Conservation (phyloP, 1,284 basidiomycete species). For the Stygiomarasmius scandens region DNA sequence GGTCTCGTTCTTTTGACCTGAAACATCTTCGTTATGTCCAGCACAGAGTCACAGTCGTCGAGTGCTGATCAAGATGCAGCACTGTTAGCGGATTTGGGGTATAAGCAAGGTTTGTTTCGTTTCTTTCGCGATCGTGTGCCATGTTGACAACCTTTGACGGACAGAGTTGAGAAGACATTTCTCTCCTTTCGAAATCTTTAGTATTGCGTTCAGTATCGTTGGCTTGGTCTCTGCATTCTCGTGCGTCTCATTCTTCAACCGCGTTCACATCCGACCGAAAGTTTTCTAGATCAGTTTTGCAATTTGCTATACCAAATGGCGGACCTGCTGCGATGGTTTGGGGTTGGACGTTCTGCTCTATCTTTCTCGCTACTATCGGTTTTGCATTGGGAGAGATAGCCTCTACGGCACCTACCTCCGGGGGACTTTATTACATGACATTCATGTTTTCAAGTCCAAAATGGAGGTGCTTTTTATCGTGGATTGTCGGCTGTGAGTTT, state of each 20-base stretch:
- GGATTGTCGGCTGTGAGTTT: conserved; percentile 75
- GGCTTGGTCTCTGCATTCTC: conserved; percentile 48
- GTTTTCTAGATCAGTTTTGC: conserved; percentile 51
- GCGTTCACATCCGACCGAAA: no score
- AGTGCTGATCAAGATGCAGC: conserved; percentile 29
- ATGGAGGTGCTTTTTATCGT: conserved; percentile 68
- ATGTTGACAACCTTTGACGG: conserved; percentile 11
- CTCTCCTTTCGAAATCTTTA: conserved; percentile 47
- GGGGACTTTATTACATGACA: conserved; percentile 83
- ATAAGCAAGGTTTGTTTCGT: conserved; percentile 72
- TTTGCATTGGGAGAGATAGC: conserved; percentile 73
- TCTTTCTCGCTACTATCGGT: conserved; percentile 63
- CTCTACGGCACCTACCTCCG: conserved; percentile 71
- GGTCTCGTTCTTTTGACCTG: no score
- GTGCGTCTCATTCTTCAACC: no score
- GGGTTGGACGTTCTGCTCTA: conserved; percentile 66
- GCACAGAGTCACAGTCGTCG: no score
- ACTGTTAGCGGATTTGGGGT: conserved; percentile 55
- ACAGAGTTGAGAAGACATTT: neutral
- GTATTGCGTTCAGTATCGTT: conserved; percentile 66
- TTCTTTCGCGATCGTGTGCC: conserved; percentile 65
- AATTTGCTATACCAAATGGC: conserved; percentile 77
- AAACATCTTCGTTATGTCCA: no score
- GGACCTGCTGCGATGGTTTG: conserved; percentile 82
- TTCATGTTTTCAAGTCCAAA: conserved; percentile 65